phyloP scores from a whole-genome alignment of 371 early-diverging fungal genomes.

The Apophysomyces trapeziformis region DNA sequence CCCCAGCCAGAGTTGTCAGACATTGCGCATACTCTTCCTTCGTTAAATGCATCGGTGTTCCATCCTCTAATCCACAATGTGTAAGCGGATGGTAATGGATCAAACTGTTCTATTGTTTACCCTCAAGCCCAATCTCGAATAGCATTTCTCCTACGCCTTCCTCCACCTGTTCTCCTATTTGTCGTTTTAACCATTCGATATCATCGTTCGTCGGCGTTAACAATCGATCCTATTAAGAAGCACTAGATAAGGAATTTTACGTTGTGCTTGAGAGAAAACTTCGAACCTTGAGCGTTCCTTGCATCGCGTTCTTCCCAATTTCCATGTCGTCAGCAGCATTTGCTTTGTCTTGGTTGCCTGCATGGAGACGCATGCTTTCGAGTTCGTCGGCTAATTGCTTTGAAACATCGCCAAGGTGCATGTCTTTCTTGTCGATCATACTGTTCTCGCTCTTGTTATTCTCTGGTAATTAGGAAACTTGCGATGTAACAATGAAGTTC shows the following conservation, averaged over 20 bases:
- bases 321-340: neutral
- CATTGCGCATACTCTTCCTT: constrained; percentile 61
- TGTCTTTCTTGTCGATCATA: neutral
- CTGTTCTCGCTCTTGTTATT: neutral
- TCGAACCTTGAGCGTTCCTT: neutral
- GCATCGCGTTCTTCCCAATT: neutral
- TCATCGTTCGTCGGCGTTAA: constrained; percentile 50
- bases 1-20: constrained; percentile 46
- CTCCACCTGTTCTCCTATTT: constrained; percentile 56
- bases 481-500: neutral
- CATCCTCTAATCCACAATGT: constrained; percentile 59
- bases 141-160: constrained; percentile 78
- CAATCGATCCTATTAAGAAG: constrained; percentile 31
- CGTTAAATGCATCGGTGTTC: constrained; percentile 68
- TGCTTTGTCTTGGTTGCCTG: neutral
- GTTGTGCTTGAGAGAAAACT: neutral
- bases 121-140: constrained; percentile 80
- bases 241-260: neutral
- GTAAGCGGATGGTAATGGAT: neutral
- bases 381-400: neutral
- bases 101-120: constrained; percentile 35
- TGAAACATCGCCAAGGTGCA: neutral
- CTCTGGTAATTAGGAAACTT: neutral
- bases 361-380: neutral
- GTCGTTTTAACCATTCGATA: constrained; percentile 39